Evolutionary conservation across 306 rosid genomes (phyloP).

Genomic region (Trichosanthes cucumerina): DNA sequence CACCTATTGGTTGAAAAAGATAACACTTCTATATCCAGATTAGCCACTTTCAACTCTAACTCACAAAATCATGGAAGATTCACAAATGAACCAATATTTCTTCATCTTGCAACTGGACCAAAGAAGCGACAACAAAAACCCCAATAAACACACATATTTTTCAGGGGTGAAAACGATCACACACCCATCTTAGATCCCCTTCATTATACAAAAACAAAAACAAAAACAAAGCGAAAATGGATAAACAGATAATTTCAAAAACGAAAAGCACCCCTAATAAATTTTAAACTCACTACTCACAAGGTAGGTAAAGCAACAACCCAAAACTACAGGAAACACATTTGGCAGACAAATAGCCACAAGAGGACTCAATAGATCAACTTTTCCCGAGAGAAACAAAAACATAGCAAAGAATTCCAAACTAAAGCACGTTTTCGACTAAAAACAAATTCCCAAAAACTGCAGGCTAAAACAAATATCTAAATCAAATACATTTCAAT

Average conservation of each 20-base stretch:
- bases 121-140: no score
- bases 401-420: not conserved
- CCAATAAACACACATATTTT: no score
- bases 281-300: not conserved
- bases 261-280: not conserved
- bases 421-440: not conserved
- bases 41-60: no score
- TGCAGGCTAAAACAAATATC: not conserved
- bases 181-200: no score
- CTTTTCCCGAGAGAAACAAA: not conserved
- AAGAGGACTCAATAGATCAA: not conserved
- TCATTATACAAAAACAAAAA: no score
- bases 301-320: not conserved
- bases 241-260: slow-evolving; percentile 12
- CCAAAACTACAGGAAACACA: not conserved
- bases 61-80: no score
- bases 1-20: no score
- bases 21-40: no score
- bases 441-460: not conserved
- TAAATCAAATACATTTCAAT: not conserved
- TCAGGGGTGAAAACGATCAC: no score
- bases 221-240: no score
- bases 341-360: not conserved
- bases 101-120: no score
- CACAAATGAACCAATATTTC: no score